Base-by-base conservation (phyloP, 768 basidiomycete species). In the Guyanaporus albipodus region DNA sequence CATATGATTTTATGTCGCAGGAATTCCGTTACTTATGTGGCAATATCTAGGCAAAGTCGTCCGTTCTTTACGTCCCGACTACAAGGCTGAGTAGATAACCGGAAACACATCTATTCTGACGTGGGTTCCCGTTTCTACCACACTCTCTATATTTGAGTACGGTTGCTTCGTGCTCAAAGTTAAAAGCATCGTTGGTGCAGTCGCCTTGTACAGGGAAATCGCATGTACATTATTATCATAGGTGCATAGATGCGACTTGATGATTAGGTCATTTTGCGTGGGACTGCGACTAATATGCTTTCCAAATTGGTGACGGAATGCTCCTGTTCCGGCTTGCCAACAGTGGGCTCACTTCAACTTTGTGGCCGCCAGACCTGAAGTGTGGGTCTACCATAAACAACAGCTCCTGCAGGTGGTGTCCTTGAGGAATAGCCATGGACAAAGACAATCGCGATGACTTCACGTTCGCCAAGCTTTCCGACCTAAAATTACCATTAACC, bases 391-490 rank as follows among this genome's bases (percentile, higher is more conserved):
- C 27, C 36, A 22, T 22, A 26, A 36, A 32, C 17, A 11, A 14
- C 24, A 31, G 15, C 22, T 15, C 18, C 18, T 35, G 11, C 9
- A 14, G 10, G 6, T 12, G 5, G 26, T 10, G 4, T 12, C 6
- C 32, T n/a, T 39, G 33, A 46, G 38, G 8, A 44, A 46, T 48
- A 19, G 17, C 27, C 44, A 79, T 79, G 78, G 77, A 79, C 66
- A 79, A 79, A 54, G 78, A 79, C 54, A 79, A 81, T 59, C 75
- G 86, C 28, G 88, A 92, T 57, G 92, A 96, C 65, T 91, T 93
- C 58, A 92, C 91, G 3, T 96, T 95, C 62, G 93, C 91, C 6
- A 86, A 86, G 62, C 79, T 93, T 17, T 88, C 87, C 44, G 89
- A 94, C 64, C 77, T 96, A 49, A 93, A 90, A 63, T 67, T 90